Percentiles rank a stretch among this genome's conserved stretches.
Evolutionary conservation across 1,284 basidiomycete species (phyloP).

Genomic region (Meira nashicola): DNA sequence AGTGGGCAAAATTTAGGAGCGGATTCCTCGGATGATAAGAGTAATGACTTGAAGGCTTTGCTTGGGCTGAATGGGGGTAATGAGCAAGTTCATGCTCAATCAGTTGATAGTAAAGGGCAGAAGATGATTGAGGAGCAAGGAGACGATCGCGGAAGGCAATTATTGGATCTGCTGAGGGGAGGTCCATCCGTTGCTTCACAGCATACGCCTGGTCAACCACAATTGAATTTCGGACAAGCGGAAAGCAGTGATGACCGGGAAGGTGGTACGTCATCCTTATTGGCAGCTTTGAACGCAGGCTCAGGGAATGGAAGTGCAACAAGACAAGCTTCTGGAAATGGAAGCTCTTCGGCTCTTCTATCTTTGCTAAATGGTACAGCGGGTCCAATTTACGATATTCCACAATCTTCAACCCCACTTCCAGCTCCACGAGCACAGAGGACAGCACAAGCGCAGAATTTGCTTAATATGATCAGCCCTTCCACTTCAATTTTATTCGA

Average conservation of each 20-base stretch:
- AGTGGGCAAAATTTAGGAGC: slow-evolving; percentile 11
- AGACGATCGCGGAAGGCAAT: slow-evolving; percentile 28
- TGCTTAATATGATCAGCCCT: slow-evolving; percentile 35
- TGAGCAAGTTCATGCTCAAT: slow-evolving; percentile 17
- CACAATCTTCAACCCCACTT: slow-evolving; percentile 24
- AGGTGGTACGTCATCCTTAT: slow-evolving; percentile 19
- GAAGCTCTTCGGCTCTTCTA: slow-evolving; percentile 16
- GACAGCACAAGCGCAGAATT: slow-evolving; percentile 29
- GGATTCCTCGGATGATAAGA: slow-evolving; percentile 22
- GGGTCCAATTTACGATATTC: not conserved
- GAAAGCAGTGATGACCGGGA: slow-evolving; percentile 16
- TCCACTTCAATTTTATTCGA: not conserved
- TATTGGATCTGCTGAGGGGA: slow-evolving; percentile 22
- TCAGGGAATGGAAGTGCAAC: slow-evolving; percentile 1
- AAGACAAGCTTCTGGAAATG: not conserved
- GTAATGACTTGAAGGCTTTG: slow-evolving; percentile 34
- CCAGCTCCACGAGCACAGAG: slow-evolving; percentile 38
- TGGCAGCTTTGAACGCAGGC: slow-evolving; percentile 23
- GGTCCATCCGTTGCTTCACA: not conserved
- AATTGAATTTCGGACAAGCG: no score
- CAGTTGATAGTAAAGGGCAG: slow-evolving; percentile 22
- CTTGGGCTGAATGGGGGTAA: slow-evolving; percentile 18
- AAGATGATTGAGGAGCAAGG: slow-evolving; percentile 31
- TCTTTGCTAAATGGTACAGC: slow-evolving; percentile 12
- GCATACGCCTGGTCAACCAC: not conserved